Base-by-base conservation (phyloP, 805 yeast genomes). In the Candida quercuum region DNA sequence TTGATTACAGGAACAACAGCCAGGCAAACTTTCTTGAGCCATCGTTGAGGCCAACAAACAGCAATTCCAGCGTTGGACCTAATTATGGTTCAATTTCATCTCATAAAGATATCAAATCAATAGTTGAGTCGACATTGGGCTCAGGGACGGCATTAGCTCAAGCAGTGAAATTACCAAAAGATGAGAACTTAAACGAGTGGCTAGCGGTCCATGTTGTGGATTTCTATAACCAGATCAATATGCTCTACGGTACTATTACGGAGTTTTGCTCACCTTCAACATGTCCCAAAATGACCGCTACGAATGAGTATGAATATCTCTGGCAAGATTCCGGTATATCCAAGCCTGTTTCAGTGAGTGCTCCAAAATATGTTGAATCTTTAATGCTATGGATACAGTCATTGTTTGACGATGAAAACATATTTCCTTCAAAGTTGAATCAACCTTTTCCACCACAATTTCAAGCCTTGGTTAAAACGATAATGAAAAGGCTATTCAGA, bases 241-340 rank as follows among this genome's bases (percentile, higher is more conserved):
- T 91, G 99, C 67, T 91, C 7, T 91, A 93, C 52, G 96, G 97
- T 9, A 79, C 97, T 4, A 85, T 93, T 46, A 91, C 98, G 1
- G 96, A 88, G 63, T 89, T 93, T 55, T 93, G 99, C 60, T 87
- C 97, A 0, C 97, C 98, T 3, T 61, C 67, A n/a, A 74, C 94
- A 3, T 93, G 99, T 59, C 98, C 99, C 3, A 68, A 93, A 41
- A 93, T 93, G 99, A 89, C 86, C 40, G 99, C 99, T 16, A 91
- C 98, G 0, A 93, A 83, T 43, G 97, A 89, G 64, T 91, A 88
- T 57, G 99, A 93, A 61, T 93, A 93, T 56, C 70, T 93, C 42
- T 93, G 99, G 99, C 96, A 91, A 58, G 95, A 89, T 51, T 71
- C 85, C 8, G 67, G 67, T 46, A 66, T 76, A 29, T 61, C 66